phyloP scores from a whole-genome alignment of 2,329 filamentous ascomycete species.

The Sporothrix brasiliensis region DNA sequence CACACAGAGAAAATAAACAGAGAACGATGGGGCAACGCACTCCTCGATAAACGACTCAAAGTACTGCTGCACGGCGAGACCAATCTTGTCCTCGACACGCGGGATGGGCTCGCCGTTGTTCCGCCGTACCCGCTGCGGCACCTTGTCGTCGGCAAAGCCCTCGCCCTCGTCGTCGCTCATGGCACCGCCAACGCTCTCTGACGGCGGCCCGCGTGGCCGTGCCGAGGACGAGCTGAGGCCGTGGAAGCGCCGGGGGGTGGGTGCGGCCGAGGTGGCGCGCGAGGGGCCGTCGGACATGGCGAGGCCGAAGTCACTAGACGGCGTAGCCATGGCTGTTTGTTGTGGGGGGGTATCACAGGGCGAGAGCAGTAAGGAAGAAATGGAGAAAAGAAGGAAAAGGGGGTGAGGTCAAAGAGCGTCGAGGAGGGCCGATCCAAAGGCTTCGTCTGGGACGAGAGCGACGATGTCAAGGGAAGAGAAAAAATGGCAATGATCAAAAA shows the following conservation, averaged over 20 bases:
- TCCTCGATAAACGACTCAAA: slow-evolving; percentile 81
- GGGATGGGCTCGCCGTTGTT: slow-evolving; percentile 60
- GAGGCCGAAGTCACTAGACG: slow-evolving; percentile 59
- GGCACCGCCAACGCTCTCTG: slow-evolving; percentile 59
- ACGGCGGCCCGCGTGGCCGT: slow-evolving; percentile 62
- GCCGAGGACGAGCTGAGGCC: slow-evolving; percentile 54
- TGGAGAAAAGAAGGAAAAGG: slow-evolving; percentile 19
- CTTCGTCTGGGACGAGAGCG: no score
- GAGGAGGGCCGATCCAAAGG: background rate
- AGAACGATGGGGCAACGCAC: slow-evolving; percentile 50
- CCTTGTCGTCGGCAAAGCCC: slow-evolving; percentile 66
- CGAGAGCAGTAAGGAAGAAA: background rate
- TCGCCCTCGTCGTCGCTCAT: slow-evolving; percentile 65
- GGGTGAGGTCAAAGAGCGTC: background rate
- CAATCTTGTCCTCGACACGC: slow-evolving; percentile 74
- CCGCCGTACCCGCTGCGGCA: slow-evolving; percentile 56
- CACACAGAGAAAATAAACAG: background rate
- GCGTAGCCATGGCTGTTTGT: slow-evolving; percentile 49
- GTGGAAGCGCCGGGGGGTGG: slow-evolving; percentile 49
- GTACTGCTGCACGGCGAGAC: slow-evolving; percentile 71
- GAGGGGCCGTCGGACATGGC: slow-evolving; percentile 61
- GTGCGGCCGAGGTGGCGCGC: slow-evolving; percentile 41
- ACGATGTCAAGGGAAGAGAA: background rate
- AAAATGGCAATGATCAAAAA: background rate
- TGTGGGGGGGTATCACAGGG: background rate